A percentile compares a stretch with the other conserved stretches of the same genome.
Evolutionary conservation across 176 grass and related monocot genomes (phyloP).

Genomic region (Carex pumila): DNA sequence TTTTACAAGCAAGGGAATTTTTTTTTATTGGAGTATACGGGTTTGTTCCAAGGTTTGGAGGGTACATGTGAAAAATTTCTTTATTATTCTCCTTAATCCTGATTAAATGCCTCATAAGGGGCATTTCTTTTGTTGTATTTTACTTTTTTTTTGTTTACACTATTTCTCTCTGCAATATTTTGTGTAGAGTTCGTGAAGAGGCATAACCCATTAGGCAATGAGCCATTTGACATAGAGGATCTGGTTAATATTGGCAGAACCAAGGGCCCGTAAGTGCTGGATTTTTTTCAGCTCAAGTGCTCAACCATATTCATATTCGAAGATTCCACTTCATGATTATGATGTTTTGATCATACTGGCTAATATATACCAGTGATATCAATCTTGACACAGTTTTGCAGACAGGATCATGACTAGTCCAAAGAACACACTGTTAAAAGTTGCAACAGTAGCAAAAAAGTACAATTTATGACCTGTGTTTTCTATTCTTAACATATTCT

Average conservation of each 20-base stretch:
- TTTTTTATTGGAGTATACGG: background rate
- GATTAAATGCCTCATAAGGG: background rate
- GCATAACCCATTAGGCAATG: constrained; percentile 50
- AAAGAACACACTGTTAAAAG: background rate
- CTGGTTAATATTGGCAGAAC: constrained; percentile 70
- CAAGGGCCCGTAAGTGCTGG: constrained; percentile 66
- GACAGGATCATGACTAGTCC: background rate
- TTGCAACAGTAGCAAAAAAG: background rate
- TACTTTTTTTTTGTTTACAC: constrained; percentile 9
- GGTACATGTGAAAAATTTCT: background rate
- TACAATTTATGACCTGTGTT: background rate
- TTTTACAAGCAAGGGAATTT: background rate
- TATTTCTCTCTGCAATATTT: constrained; percentile 18
- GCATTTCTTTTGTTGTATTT: background rate
- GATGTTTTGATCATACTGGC: background rate
- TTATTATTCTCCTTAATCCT: background rate
- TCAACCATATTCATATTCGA: constrained; percentile 2
- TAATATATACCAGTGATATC: background rate
- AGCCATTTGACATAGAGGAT: constrained; percentile 99
- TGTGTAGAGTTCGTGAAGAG: constrained; percentile 67
- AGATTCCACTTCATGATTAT: background rate
- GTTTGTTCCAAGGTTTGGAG: background rate
- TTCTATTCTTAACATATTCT: constrained; percentile 4
- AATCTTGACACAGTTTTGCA: background rate
- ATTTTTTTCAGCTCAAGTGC: background rate